Percentiles rank a stretch among this genome's conserved stretches.
These are phyloP conservation scores for Stipa capillata DNA, from an alignment of 176 grass and related monocot species.

Conservation along the genomic window DNA sequence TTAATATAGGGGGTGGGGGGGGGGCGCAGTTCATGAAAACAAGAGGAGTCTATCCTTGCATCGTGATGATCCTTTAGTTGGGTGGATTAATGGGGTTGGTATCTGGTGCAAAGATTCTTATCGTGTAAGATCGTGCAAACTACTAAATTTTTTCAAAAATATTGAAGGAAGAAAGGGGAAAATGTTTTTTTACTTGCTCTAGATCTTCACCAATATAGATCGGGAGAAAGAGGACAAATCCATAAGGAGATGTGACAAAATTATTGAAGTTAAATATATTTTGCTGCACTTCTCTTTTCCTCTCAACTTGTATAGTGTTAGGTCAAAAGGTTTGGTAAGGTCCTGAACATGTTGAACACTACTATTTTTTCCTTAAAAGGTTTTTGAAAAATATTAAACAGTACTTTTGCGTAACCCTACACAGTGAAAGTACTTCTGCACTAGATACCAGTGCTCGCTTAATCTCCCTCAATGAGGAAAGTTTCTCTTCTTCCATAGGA, in stretches of 20 bases:
- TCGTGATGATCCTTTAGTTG: background rate
- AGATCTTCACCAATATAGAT: background rate
- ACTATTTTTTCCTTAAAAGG: background rate
- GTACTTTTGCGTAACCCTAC: background rate
- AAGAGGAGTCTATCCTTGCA: background rate
- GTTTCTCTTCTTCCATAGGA: background rate
- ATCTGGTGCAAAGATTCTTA: no score
- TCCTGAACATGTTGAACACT: background rate
- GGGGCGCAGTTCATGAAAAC: slow-evolving; percentile 1
- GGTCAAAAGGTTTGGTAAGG: background rate
- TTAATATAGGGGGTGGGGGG: slow-evolving; percentile 10
- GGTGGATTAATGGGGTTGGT: background rate
- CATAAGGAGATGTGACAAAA: background rate
- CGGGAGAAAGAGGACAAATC: background rate
- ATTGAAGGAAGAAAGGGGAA: background rate
- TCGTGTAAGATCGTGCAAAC: no score
- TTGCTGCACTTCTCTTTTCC: background rate
- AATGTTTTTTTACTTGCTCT: background rate
- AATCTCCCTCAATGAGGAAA: background rate
- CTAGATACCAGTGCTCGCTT: background rate
- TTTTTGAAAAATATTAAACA: background rate
- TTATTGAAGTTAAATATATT: background rate
- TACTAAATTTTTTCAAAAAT: background rate
- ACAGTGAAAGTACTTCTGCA: background rate
- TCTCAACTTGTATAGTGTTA: background rate